phyloP scores from a whole-genome alignment of 192 early-diverging fungal species.

The Coemansia javaensis region DNA sequence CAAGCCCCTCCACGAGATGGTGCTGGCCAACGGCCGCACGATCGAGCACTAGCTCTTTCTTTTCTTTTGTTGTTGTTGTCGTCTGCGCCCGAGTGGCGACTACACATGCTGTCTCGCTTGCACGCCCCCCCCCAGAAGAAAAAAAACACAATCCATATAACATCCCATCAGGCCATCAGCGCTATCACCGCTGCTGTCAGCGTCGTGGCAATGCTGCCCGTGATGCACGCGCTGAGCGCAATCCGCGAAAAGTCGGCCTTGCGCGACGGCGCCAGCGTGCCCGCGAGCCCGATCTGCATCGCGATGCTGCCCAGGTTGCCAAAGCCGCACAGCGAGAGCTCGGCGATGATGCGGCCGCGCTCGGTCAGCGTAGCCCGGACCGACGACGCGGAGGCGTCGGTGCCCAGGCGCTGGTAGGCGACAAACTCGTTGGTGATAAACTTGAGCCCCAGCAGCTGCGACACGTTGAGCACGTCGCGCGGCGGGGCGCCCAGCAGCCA shows the following conservation, averaged over 20 bases:
- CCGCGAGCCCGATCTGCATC: conserved; percentile 71
- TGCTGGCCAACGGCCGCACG: conserved; percentile 51
- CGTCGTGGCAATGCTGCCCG: conserved; percentile 74
- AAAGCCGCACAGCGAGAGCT: conserved; percentile 84
- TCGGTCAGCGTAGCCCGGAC: conserved; percentile 35
- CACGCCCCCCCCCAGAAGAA: too few species aligned
- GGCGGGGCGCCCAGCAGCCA: conserved; percentile 64
- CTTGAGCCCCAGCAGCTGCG: conserved; percentile 67
- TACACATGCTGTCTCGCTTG: too few species aligned
- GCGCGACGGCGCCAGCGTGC: conserved; percentile 68
- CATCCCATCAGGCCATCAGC: conserved; percentile 52
- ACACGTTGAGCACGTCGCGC: conserved; percentile 54
- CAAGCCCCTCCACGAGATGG: conserved; percentile 87
- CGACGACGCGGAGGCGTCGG: conserved; percentile 9
- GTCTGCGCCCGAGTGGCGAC: too few species aligned
- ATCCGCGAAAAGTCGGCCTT: conserved; percentile 66
- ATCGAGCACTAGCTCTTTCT: conserved; percentile 15
- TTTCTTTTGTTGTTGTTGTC: too few species aligned
- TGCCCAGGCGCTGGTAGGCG: conserved; percentile 57
- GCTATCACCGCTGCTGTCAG: conserved; percentile 79
- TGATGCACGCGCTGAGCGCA: conserved; percentile 73
- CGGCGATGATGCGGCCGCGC: conserved; percentile 53
- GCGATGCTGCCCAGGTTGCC: conserved; percentile 82
- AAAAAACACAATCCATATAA: too few species aligned
- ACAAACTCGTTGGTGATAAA: conserved; percentile 86